phyloP scores from a whole-genome alignment of 768 basidiomycete species.

The Termitomyces sp. region DNA sequence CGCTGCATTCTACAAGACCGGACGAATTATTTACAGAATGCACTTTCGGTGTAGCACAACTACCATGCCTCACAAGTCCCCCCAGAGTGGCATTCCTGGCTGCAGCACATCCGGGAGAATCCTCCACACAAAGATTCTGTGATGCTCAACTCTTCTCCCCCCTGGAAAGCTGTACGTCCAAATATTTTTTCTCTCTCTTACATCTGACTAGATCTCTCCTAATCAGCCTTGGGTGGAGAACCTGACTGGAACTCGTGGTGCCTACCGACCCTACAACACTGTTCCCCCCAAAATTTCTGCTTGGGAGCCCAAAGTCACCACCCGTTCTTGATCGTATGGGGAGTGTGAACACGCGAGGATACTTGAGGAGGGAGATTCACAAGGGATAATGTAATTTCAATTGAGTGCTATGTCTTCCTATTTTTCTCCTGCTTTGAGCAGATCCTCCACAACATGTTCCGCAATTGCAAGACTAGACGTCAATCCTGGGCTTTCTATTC shows the following conservation, averaged over 20 bases:
- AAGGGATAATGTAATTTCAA: constrained; percentile 13
- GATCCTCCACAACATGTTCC: constrained; percentile 70
- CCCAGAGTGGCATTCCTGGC: constrained; percentile 97
- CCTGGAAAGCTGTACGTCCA: constrained; percentile 78
- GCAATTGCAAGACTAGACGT: constrained; percentile 87
- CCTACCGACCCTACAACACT: constrained; percentile 89
- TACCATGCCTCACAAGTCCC: constrained; percentile 93
- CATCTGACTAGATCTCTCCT: neutral
- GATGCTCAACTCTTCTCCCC: constrained; percentile 64
- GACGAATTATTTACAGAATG: constrained; percentile 2
- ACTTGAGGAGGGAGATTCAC: neutral
- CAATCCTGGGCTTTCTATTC: constrained; percentile 92
- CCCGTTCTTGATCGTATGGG: constrained; percentile 35
- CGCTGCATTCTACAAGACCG: constrained; percentile 15
- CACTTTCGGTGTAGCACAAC: constrained; percentile 53
- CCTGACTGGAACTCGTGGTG: constrained; percentile 89
- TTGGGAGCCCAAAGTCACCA: constrained; percentile 76
- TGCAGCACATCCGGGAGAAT: constrained; percentile 83
- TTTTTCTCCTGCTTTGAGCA: constrained; percentile 32
- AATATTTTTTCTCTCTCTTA: neutral
- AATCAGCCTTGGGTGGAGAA: constrained; percentile 81
- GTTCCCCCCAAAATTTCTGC: constrained; percentile 74
- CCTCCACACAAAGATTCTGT: constrained; percentile 76
- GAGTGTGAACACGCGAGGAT: constrained; percentile 12
- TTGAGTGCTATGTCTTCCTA: constrained; percentile 8